Evolutionary conservation across 176 grass and related monocot genomes (phyloP), one percentile per base, ranked within the genome.

Genomic region (Phyllostachys edulis): DNA sequence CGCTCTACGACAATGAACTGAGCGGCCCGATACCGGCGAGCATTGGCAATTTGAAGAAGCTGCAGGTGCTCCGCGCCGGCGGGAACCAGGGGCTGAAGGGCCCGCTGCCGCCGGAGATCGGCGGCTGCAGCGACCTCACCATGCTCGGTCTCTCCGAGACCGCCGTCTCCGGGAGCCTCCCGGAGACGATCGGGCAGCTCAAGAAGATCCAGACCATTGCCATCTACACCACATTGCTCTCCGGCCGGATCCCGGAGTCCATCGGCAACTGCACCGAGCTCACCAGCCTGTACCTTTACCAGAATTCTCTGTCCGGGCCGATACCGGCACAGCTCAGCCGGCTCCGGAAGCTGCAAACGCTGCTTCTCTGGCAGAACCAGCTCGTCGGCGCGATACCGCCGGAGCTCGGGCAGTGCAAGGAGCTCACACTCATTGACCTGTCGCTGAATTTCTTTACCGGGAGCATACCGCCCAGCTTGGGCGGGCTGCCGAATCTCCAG

Each of bases 361-460:
- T 99, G 78, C 91, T 99, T 9, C 90, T 99, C 15, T 99, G 93
- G 97, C 93, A 99, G 90, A 99, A 99, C 73, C 85, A 81, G 66
- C 87, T 99, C 56, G 93, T 94, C 10, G 97, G 97, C 45, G 40
- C 78, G 0, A 92, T 99, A 10, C 97, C 97, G 4, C 82, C 86
- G 44, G 93, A 96, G 64, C 78, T 99, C 29, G 97, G 97, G 4
- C 81, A 67, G 66, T 96, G 97, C 87, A 80, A 67, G 62, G 74
- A 92, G 73, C 84, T 99, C 27, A 85, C 89, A 0, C 63, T 99
- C 20, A 76, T 96, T 1, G 97, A 99, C 81, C 87, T 99, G 10
- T 99, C 97, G 9, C 66, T 99, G 46, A 99, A 99, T 84, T 83
- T 82, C 63, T 84, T 99, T 0, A 86, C 91, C 13, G 97, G 97